A percentile compares a stretch with the other conserved stretches of the same genome.
Conservation (phyloP, 2,329 filamentous ascomycete species). For the Colletotrichum gloeosporioides region DNA sequence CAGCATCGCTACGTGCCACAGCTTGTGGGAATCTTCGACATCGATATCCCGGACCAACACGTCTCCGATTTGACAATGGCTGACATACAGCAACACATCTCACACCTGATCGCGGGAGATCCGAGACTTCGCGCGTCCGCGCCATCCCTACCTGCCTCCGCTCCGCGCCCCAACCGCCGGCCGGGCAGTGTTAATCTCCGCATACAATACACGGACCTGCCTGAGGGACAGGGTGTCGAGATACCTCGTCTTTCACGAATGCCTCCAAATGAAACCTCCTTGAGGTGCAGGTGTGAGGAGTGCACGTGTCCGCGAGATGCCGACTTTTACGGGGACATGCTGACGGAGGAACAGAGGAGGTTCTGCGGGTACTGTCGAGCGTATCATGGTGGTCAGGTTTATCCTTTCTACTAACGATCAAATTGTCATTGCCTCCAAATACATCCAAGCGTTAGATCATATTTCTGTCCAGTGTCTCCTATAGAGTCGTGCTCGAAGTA, state of each 20-base stretch:
- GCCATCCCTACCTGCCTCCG: background rate
- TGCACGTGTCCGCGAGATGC: background rate
- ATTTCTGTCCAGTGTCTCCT: background rate
- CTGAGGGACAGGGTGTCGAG: background rate
- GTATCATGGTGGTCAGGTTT: background rate
- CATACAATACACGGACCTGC: background rate
- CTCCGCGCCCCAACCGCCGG: background rate
- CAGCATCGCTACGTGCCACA: background rate
- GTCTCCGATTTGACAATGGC: background rate
- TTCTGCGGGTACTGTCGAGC: background rate
- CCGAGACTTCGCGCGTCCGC: background rate
- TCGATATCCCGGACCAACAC: background rate
- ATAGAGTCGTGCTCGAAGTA: background rate
- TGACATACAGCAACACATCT: background rate
- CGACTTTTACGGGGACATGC: background rate
- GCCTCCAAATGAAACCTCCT: background rate
- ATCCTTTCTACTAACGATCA: background rate
- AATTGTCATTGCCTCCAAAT: background rate
- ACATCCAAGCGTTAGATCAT: background rate
- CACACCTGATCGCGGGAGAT: background rate
- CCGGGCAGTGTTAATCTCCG: background rate
- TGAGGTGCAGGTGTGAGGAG: background rate
- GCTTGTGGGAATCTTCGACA: background rate
- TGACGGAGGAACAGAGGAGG: background rate
- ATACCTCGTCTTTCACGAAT: background rate